These are phyloP conservation scores for Coemansia guatemalensis DNA, from an alignment of 192 early-diverging fungal genomes.

Conservation along the genomic window DNA sequence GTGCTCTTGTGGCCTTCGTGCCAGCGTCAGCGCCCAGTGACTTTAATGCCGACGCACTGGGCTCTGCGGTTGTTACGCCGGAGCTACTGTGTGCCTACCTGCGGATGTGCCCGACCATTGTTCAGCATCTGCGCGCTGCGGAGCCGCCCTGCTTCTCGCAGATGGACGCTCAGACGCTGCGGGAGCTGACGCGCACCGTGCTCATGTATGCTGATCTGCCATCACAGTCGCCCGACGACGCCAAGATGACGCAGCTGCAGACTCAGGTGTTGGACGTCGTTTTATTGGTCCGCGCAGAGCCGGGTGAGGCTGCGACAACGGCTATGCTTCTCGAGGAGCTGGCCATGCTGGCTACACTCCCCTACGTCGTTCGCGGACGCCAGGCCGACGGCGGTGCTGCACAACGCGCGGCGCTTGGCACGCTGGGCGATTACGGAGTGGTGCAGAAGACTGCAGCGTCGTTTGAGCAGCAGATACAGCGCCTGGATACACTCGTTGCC, in stretches of 20 bases:
- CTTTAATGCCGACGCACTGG: slow-evolving; percentile 18
- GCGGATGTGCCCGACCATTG: slow-evolving; percentile 16
- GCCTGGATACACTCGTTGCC: slow-evolving; percentile 1
- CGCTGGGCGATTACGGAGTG: background rate
- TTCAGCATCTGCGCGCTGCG: background rate
- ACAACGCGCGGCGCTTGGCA: background rate
- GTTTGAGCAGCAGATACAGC: slow-evolving; percentile 13
- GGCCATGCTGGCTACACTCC: slow-evolving; percentile 30
- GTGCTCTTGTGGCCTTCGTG: slow-evolving; percentile 1
- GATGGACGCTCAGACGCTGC: slow-evolving; percentile 18
- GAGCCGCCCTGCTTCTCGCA: slow-evolving; percentile 4
- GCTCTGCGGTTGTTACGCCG: slow-evolving; percentile 21
- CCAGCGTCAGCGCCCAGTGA: background rate
- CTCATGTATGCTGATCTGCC: slow-evolving; percentile 32
- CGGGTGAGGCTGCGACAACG: slow-evolving; percentile 12
- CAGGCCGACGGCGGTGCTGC: slow-evolving; percentile 1
- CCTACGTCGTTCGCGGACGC: slow-evolving; percentile 9
- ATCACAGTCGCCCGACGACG: slow-evolving; percentile 51
- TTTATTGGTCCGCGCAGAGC: slow-evolving; percentile 5
- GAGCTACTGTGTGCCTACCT: slow-evolving; percentile 32
- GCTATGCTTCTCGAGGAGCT: slow-evolving; percentile 27
- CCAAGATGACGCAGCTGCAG: slow-evolving; percentile 69
- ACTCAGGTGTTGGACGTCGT: slow-evolving; percentile 63
- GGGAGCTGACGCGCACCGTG: slow-evolving; percentile 13
- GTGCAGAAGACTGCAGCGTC: background rate